These are phyloP conservation scores for Wolfiporia cocos DNA, from an alignment of 1,284 basidiomycete species.

Conservation along the genomic window DNA sequence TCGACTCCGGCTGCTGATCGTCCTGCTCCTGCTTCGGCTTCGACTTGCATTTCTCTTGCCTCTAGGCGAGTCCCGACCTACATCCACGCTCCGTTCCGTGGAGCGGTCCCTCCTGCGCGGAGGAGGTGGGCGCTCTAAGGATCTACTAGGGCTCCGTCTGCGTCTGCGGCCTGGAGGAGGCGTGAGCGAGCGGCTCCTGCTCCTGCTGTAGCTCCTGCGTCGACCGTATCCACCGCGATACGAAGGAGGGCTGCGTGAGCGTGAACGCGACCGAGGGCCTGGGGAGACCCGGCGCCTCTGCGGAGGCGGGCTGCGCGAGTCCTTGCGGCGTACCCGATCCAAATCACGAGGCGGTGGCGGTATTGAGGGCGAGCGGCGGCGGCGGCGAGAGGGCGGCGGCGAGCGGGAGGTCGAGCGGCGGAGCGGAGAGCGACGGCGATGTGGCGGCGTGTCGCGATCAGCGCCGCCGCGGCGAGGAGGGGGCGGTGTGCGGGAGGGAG, in stretches of 20 bases:
- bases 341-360: conserved; percentile 40
- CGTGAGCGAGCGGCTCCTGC: conserved; percentile 29
- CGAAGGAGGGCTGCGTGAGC: conserved; percentile 16
- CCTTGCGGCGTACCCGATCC: conserved; percentile 32
- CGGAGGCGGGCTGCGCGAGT: conserved; percentile 53
- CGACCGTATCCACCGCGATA: conserved; percentile 15
- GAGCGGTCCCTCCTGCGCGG: conserved; percentile 16
- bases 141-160: conserved; percentile 20
- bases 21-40: conserved; percentile 16
- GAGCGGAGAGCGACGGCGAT: conserved; percentile 16
- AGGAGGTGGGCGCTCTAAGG: conserved; percentile 15
- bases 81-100: conserved; percentile 6
- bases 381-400: conserved; percentile 27
- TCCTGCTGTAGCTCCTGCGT: conserved; percentile 20
- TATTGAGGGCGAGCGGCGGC: conserved; percentile 34
- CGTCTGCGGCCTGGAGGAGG: conserved; percentile 29
- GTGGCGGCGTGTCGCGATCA: conserved; percentile 8
- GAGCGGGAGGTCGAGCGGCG: conserved; percentile 19
- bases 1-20: no score
- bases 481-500: conserved; percentile 19
- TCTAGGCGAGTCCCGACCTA: conserved; percentile 4
- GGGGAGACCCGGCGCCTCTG: conserved; percentile 47
- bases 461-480: conserved; percentile 6
- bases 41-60: conserved; percentile 21
- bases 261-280: conserved; percentile 27